phyloP scores from a whole-genome alignment of 768 basidiomycete species.

The Lanmaoa rubissima region DNA sequence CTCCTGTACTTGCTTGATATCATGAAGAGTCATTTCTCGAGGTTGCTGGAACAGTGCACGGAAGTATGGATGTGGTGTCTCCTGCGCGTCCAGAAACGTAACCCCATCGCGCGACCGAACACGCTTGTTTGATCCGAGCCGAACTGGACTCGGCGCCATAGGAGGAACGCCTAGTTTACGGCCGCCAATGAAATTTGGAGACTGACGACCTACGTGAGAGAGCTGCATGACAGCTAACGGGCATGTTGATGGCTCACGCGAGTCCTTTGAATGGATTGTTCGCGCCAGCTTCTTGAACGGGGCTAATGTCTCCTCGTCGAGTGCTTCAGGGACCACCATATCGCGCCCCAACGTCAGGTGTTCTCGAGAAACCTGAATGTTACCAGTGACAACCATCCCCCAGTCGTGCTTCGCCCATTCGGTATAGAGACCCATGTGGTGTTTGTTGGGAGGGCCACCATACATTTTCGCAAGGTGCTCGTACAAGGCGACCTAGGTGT shows the following conservation, averaged over 20 bases:
- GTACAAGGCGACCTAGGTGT: conserved; percentile 78
- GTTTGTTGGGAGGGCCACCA: conserved; percentile 70
- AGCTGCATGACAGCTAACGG: conserved; percentile 75
- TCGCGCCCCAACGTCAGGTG: conserved; percentile 77
- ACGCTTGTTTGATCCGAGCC: conserved; percentile 38
- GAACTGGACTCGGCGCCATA: conserved; percentile 67
- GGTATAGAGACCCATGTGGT: conserved; percentile 64
- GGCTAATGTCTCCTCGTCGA: conserved; percentile 42
- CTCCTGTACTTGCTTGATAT: conserved; percentile 60
- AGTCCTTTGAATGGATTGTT: conserved; percentile 43
- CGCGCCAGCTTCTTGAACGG: conserved; percentile 52
- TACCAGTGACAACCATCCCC: conserved; percentile 90
- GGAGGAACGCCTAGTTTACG: conserved; percentile 59
- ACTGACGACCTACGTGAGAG: conserved; percentile 82
- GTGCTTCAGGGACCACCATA: conserved; percentile 50
- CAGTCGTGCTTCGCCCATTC: conserved; percentile 74
- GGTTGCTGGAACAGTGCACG: conserved; percentile 63
- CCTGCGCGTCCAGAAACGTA: conserved; percentile 2
- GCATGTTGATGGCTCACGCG: conserved; percentile 6
- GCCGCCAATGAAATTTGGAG: conserved; percentile 67
- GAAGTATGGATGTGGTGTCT: conserved; percentile 28
- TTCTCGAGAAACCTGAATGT: conserved; percentile 61
- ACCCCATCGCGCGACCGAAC: conserved; percentile 6
- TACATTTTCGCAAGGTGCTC: conserved; percentile 69
- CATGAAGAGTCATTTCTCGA: conserved; percentile 50